These are phyloP conservation scores for Trichoderma erinaceum DNA, from an alignment of 495 filamentous ascomycete species.

Conservation along the genomic window DNA sequence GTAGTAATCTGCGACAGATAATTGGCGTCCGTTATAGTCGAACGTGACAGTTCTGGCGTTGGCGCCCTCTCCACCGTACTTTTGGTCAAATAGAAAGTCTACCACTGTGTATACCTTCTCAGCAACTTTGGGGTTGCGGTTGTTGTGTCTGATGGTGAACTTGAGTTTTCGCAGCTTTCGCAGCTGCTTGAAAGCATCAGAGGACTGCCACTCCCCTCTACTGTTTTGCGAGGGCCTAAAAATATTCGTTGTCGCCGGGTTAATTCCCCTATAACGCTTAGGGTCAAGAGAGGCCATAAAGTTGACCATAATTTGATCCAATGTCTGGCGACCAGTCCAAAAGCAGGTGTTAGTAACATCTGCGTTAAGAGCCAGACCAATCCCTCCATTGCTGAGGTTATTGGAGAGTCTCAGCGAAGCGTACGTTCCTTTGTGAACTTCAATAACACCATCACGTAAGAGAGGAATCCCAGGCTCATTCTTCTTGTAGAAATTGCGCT, in stretches of 20 bases:
- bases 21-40: slow-evolving; percentile 43
- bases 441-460: slow-evolving; percentile 32
- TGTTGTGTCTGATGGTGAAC: slow-evolving; percentile 55
- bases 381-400: slow-evolving; percentile 35
- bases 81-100: slow-evolving; percentile 38
- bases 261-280: slow-evolving; percentile 1
- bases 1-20: slow-evolving; percentile 64
- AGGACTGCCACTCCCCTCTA: slow-evolving; percentile 18
- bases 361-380: slow-evolving; percentile 68
- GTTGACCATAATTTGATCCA: slow-evolving; percentile 27
- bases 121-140: slow-evolving; percentile 36
- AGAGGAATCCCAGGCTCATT: neutral
- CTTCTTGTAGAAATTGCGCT: slow-evolving; percentile 70
- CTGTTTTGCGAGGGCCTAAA: slow-evolving; percentile 15
- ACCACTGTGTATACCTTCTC: slow-evolving; percentile 57
- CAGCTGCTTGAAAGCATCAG: slow-evolving; percentile 43
- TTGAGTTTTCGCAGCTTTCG: slow-evolving; percentile 56
- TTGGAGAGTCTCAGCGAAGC: slow-evolving; percentile 63
- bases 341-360: slow-evolving; percentile 78
- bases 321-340: slow-evolving; percentile 45
- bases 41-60: slow-evolving; percentile 55
- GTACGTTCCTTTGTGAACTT: slow-evolving; percentile 81
- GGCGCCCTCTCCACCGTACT: slow-evolving; percentile 34
- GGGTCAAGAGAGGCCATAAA: slow-evolving; percentile 18
- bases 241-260: slow-evolving; percentile 18